phyloP scores from a whole-genome alignment of 768 basidiomycete genomes.

The Mycena rosella region DNA sequence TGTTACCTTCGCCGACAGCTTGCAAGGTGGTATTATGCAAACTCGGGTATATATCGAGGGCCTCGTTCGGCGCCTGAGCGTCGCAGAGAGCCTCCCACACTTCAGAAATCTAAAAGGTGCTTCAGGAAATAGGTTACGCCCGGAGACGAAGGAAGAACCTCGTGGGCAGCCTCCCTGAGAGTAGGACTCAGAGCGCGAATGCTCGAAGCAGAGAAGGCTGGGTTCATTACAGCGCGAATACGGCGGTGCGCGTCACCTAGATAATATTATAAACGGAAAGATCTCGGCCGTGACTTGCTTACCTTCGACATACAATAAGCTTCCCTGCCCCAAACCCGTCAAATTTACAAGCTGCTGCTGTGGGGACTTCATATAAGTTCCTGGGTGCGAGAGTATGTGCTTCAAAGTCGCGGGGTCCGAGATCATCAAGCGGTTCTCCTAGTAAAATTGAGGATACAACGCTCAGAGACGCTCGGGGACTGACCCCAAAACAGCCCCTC shows the following conservation, averaged over 20 bases:
- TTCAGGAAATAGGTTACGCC: background rate
- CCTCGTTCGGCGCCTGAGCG: conserved; percentile 25
- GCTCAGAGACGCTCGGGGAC: background rate
- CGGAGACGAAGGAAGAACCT: conserved; percentile 1
- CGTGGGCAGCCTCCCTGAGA: conserved; percentile 28
- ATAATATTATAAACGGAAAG: background rate
- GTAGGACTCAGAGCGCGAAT: conserved; percentile 32
- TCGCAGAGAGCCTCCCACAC: conserved; percentile 27
- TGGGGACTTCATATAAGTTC: conserved; percentile 29
- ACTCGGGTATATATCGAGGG: conserved; percentile 33
- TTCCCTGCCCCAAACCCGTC: conserved; percentile 30
- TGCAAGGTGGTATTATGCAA: conserved; percentile 32
- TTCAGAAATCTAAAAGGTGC: conserved; percentile 17
- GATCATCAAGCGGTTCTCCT: conserved; percentile 36
- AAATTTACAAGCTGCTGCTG: conserved; percentile 33
- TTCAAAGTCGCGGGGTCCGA: conserved; percentile 32
- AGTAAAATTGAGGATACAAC: background rate
- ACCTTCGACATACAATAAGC: conserved; percentile 33
- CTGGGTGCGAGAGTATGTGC: conserved; percentile 29
- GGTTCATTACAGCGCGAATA: conserved; percentile 35
- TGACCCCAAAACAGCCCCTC: conserved; percentile 32
- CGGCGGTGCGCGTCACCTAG: conserved; percentile 32
- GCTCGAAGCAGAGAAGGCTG: conserved; percentile 32
- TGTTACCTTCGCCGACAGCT: conserved; percentile 34
- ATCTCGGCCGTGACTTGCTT: background rate